These are phyloP conservation scores for Monocercomonoides exilis DNA, from an alignment of 78 protist species.

Conservation along the genomic window DNA sequence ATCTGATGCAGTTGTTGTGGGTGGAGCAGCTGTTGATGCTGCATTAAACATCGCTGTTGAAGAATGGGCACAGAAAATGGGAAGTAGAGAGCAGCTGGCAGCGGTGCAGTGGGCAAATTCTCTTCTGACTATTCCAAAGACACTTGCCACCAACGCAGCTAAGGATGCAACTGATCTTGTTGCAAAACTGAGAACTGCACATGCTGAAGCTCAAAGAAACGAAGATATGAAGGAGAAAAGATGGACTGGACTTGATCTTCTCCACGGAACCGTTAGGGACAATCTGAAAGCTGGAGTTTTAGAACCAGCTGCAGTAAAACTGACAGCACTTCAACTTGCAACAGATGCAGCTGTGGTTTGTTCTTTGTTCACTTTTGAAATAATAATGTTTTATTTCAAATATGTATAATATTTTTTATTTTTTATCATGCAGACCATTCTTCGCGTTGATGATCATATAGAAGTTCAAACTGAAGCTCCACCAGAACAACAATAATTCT, in stretches of 20 bases:
- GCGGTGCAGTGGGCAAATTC: slow-evolving; percentile 93
- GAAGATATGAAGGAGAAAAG: slow-evolving; percentile 30
- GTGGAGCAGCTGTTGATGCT: slow-evolving; percentile 95
- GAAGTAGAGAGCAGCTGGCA: slow-evolving; percentile 92
- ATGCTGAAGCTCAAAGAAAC: slow-evolving; percentile 74
- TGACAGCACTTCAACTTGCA: slow-evolving; percentile 87
- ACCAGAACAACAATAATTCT: neutral
- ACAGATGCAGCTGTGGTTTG: slow-evolving; percentile 95
- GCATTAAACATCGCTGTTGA: slow-evolving; percentile 93
- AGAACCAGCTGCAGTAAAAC: slow-evolving; percentile 92
- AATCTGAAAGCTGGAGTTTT: slow-evolving; percentile 89
- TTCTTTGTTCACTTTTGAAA: neutral
- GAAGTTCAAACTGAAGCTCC: neutral
- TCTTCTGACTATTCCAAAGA: slow-evolving; percentile 92
- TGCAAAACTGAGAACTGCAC: slow-evolving; percentile 84
- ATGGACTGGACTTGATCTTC: slow-evolving; percentile 42
- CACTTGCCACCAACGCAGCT: slow-evolving; percentile 91
- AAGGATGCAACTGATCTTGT: slow-evolving; percentile 93
- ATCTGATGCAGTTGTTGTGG: slow-evolving; percentile 64
- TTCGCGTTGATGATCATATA: slow-evolving; percentile 30
- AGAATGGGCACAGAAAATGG: slow-evolving; percentile 71
- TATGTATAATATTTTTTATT: too few species aligned
- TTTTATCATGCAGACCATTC: slow-evolving; percentile 22
- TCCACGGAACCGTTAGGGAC: slow-evolving; percentile 35
- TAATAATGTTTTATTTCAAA: too few species aligned